Evolutionary conservation across 1,284 basidiomycete genomes (phyloP).

Genomic region (Rhodotorula sp.): DNA sequence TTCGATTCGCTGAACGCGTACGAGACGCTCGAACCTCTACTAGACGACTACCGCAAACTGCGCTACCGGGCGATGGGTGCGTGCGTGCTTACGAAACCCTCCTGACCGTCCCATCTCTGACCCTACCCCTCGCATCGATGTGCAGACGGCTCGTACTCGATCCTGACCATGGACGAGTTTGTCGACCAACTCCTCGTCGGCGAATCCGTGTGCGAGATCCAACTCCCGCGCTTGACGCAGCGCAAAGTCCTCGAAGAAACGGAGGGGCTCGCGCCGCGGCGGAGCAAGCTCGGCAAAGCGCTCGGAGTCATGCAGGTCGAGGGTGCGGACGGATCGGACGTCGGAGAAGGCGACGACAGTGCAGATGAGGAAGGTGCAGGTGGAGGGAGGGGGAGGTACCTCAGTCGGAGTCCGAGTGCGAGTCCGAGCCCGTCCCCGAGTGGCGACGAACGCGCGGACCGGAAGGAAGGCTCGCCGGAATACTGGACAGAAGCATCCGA

Average conservation of each 20-base stretch:
- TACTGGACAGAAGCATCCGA: constrained; percentile 20
- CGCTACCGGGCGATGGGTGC: constrained; percentile 74
- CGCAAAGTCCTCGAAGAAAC: constrained; percentile 85
- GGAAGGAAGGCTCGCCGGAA: constrained; percentile 19
- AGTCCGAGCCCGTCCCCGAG: constrained; percentile 24
- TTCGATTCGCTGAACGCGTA: constrained; percentile 87
- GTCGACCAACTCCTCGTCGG: constrained; percentile 78
- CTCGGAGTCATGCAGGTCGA: constrained; percentile 54
- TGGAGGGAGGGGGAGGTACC: constrained; percentile 24
- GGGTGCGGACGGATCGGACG: background rate
- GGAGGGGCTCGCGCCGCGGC: constrained; percentile 77
- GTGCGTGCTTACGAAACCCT: constrained; percentile 43
- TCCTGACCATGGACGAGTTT: constrained; percentile 91
- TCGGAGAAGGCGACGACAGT: constrained; percentile 21
- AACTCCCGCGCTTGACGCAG: constrained; percentile 83
- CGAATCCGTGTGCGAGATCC: constrained; percentile 94
- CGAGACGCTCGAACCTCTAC: constrained; percentile 84
- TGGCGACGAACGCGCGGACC: background rate
- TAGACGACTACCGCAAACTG: constrained; percentile 91
- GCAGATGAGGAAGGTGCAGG: constrained; percentile 30
- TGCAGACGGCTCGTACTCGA: constrained; percentile 55
- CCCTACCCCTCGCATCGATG: background rate
- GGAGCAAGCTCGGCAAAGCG: constrained; percentile 75
- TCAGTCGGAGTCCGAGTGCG: constrained; percentile 29
- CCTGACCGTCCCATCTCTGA: background rate